These are phyloP conservation scores for Pascua sp. DNA, from an alignment of 1,284 basidiomycete species.

Conservation along the genomic window DNA sequence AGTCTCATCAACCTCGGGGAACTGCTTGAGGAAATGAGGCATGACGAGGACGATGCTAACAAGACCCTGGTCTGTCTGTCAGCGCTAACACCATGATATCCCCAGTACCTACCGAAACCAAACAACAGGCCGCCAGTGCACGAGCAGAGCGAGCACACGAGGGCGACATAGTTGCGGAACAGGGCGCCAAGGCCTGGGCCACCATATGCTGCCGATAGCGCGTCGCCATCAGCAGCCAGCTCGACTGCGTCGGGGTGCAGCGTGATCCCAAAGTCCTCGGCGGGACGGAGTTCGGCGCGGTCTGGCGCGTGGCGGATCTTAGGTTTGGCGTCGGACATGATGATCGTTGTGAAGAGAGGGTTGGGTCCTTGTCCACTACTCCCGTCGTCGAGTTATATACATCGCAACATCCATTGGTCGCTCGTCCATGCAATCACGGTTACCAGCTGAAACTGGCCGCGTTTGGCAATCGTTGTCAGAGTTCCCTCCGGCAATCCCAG, in stretches of 20 bases:
- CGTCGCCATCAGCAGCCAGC: background rate
- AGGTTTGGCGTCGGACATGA: no score
- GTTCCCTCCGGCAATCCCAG: no score
- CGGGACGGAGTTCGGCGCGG: background rate
- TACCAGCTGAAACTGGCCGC: no score
- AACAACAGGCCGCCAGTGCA: slow-evolving; percentile 28
- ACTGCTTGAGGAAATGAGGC: slow-evolving; percentile 28
- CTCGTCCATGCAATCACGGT: no score
- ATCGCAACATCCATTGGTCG: no score
- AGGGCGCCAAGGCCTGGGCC: slow-evolving; percentile 19
- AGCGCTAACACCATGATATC: background rate
- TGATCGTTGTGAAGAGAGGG: no score
- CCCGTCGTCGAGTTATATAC: no score
- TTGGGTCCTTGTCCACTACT: no score
- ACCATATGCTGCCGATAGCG: slow-evolving; percentile 4
- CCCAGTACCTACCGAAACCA: slow-evolving; percentile 11
- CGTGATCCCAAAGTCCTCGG: slow-evolving; percentile 4
- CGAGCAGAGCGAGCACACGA: slow-evolving; percentile 14
- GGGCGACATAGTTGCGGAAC: slow-evolving; percentile 15
- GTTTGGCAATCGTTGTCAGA: no score
- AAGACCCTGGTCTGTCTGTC: slow-evolving; percentile 31
- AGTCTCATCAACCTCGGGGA: slow-evolving; percentile 29
- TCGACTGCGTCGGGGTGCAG: slow-evolving; percentile 5
- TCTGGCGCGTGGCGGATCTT: slow-evolving; percentile 1
- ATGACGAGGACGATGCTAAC: slow-evolving; percentile 36